Conservation (phyloP, 1,284 basidiomycete genomes). For the Boletus semigastroideus region DNA sequence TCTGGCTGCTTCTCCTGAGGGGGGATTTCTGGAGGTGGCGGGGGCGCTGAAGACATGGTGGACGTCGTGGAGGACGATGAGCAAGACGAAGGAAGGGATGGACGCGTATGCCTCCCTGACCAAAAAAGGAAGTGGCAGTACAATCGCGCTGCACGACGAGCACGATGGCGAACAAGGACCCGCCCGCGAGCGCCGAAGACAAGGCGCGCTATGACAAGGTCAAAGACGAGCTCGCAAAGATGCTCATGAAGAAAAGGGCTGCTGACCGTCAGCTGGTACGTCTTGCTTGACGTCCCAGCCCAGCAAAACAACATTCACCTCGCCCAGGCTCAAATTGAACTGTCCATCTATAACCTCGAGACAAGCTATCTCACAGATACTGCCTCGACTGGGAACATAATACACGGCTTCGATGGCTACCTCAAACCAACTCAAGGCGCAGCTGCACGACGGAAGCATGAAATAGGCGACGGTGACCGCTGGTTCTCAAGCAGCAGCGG, state of each 20-base stretch:
- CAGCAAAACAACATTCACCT: background rate
- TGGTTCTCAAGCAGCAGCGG: conserved; percentile 77
- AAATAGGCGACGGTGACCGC: conserved; percentile 72
- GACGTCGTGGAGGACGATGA: conserved; percentile 20
- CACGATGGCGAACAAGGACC: conserved; percentile 34
- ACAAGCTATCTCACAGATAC: conserved; percentile 73
- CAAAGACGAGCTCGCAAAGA: conserved; percentile 68
- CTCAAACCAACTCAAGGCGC: conserved; percentile 66
- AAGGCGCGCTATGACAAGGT: conserved; percentile 66
- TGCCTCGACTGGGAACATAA: conserved; percentile 76
- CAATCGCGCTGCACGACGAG: background rate
- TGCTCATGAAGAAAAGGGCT: conserved; percentile 66
- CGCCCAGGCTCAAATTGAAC: conserved; percentile 64
- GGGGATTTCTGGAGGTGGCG: conserved; percentile 48
- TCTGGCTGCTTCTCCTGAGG: conserved; percentile 45
- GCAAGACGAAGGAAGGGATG: conserved; percentile 6
- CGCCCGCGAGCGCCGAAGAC: conserved; percentile 53
- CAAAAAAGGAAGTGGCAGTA: conserved; percentile 25
- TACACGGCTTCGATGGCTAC: conserved; percentile 80
- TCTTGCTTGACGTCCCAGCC: conserved; percentile 5
- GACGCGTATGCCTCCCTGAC: conserved; percentile 39
- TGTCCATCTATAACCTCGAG: conserved; percentile 74
- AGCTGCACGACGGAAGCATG: conserved; percentile 63
- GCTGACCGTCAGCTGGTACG: conserved; percentile 73
- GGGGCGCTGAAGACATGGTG: conserved; percentile 62